Evolutionary conservation across 108 stramenopile genomes (phyloP), one percentile per base, ranked within the genome.

Genomic region (Fragilariopsis cylindrus): DNA sequence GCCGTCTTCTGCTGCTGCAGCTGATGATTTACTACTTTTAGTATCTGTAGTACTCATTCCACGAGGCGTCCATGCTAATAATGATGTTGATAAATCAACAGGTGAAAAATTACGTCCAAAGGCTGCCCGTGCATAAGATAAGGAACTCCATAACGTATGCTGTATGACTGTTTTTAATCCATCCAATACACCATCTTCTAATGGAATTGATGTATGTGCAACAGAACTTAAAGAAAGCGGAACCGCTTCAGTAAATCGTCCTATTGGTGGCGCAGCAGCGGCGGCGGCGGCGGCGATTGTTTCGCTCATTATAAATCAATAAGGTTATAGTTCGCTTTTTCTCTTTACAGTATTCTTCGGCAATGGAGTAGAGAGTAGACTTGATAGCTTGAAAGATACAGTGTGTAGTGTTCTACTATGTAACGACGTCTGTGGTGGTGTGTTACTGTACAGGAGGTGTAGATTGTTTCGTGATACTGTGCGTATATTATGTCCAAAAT

Each of bases 241-340:
- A 45, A 87, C 82, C 4, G 86, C 86, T 57, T 87, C 86, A 47
- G 86, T 87, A 62, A 87, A 87, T 7, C 69, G 60, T n/a, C 72
- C 65, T n/a, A 60, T 21, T 12, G 7, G 4, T 4, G 60, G 4
- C 12, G 30, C 62, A n/a, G 42, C 8, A n/a, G 43, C 62, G 1
- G 4, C 41, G 13, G 43, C 50, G 13, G 57, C n/a, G 13, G 57
- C 21, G 57, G 18, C 18, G 57, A 18, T 30, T 30, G 30, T 30
- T 30, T 30, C 30, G 30, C 30, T 30, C 30, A 30, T 30, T 30
- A 30, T 30, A 30, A 30, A 30, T 30, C 2, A 30, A 30, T 30
- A 2, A 0, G 30, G 30, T 30, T 30, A 30, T 0, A 30, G 30
- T 30, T 30, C 30, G 30, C 30, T 30, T 30, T 30, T 30, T 30